phyloP scores from a whole-genome alignment of 2,329 filamentous ascomycete species.

The Corinectria fuckeliana region DNA sequence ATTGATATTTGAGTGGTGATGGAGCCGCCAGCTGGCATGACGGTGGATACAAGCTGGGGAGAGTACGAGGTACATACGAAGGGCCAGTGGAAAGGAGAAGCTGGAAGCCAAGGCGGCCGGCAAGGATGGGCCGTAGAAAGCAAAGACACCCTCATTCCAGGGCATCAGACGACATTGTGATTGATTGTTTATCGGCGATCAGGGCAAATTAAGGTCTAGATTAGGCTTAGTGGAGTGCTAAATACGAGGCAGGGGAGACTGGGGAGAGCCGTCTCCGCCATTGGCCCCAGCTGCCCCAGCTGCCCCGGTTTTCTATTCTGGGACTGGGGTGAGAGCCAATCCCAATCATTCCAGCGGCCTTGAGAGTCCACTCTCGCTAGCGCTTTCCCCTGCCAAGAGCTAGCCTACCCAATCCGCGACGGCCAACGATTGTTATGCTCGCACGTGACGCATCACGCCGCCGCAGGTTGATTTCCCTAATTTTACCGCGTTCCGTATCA shows the following conservation, averaged over 20 bases:
- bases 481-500: constrained; percentile 31
- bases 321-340: constrained; percentile 14
- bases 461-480: constrained; percentile 27
- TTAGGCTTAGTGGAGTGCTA: constrained; percentile 16
- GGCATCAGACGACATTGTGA: neutral
- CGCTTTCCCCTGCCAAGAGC: constrained; percentile 32
- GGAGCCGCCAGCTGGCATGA: constrained; percentile 4
- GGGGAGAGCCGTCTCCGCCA: constrained; percentile 20
- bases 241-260: constrained; percentile 33
- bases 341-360: constrained; percentile 25
- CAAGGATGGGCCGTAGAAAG: neutral
- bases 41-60: neutral
- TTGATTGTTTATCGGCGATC: constrained; percentile 27
- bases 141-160: neutral
- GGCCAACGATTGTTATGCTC: constrained; percentile 1
- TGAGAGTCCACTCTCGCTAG: constrained; percentile 27
- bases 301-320: constrained; percentile 30
- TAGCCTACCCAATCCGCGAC: constrained; percentile 28
- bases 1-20: neutral
- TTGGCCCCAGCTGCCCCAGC: constrained; percentile 24
- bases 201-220: constrained; percentile 30
- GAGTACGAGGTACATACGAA: neutral
- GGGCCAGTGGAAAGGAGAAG: neutral
- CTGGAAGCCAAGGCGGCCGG: neutral
- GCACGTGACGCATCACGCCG: constrained; percentile 31